Conservation (phyloP, 1,284 basidiomycete genomes). For the Apiotrichum siamense region DNA sequence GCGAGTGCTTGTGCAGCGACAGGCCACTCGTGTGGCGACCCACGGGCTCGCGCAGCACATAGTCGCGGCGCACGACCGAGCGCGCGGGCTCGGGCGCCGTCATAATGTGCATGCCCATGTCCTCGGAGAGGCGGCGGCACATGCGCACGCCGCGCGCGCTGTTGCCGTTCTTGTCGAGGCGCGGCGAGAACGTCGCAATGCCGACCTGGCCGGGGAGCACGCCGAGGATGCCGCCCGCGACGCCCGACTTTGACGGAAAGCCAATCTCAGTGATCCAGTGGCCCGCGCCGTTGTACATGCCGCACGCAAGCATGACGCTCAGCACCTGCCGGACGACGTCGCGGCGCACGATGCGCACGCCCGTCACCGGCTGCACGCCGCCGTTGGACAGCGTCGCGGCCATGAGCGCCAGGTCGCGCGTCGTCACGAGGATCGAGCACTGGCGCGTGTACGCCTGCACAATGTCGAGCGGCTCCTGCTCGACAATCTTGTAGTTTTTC, state of each 20-base stretch:
- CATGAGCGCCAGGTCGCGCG: slow-evolving; percentile 18
- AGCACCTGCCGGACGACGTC: slow-evolving; percentile 14
- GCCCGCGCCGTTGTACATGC: slow-evolving; percentile 19
- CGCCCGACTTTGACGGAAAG: slow-evolving; percentile 15
- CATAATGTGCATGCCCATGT: slow-evolving; percentile 22
- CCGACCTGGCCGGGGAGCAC: slow-evolving; percentile 14
- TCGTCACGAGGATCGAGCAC: slow-evolving; percentile 13
- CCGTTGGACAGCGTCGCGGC: slow-evolving; percentile 15
- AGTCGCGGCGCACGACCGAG: slow-evolving; percentile 13
- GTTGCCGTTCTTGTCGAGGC: slow-evolving; percentile 13
- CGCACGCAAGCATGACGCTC: slow-evolving; percentile 18
- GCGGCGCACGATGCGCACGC: slow-evolving; percentile 7
- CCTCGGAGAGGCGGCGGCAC: slow-evolving; percentile 14
- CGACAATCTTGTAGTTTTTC: slow-evolving; percentile 12
- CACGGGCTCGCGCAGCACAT: slow-evolving; percentile 8
- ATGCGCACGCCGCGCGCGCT: slow-evolving; percentile 11
- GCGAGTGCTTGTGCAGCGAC: not conserved
- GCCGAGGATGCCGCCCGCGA: slow-evolving; percentile 16
- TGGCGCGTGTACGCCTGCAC: slow-evolving; percentile 15
- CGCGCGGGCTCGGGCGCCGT: slow-evolving; percentile 14
- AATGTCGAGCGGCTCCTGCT: slow-evolving; percentile 5
- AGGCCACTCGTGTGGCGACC: too few relatives aligned
- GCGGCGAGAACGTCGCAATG: slow-evolving; percentile 14
- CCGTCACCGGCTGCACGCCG: slow-evolving; percentile 18
- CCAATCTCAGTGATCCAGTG: slow-evolving; percentile 11